These are phyloP conservation scores for Tolypocladium inflatum DNA, from an alignment of 2,329 filamentous ascomycete genomes.

Conservation along the genomic window DNA sequence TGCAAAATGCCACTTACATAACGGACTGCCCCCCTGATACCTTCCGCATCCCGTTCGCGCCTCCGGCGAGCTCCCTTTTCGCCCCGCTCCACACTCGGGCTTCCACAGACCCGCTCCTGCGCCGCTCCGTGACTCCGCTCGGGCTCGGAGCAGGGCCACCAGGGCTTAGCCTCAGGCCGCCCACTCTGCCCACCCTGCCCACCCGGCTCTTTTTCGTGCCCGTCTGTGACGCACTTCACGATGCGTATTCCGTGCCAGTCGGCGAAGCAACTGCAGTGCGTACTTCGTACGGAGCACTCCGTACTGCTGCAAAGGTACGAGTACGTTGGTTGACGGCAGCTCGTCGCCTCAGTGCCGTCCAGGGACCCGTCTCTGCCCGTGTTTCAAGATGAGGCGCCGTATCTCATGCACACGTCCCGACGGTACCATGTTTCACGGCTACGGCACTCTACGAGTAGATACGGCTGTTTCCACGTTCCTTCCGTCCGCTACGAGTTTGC, in stretches of 20 bases:
- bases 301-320: neutral
- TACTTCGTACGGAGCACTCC: neutral
- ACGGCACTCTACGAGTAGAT: neutral
- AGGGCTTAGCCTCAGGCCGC: neutral
- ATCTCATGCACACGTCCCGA: neutral
- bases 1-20: neutral
- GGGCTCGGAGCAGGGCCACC: constrained; percentile 4
- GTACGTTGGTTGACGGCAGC: neutral
- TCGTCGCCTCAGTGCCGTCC: neutral
- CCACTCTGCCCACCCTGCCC: neutral
- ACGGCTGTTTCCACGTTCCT: neutral
- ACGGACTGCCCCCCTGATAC: neutral
- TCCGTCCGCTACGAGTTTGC: neutral
- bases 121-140: constrained; percentile 9
- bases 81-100: constrained; percentile 3
- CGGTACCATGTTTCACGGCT: neutral
- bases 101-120: constrained; percentile 3
- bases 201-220: constrained; percentile 17
- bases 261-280: neutral
- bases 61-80: neutral
- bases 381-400: neutral
- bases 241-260: neutral
- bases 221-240: neutral
- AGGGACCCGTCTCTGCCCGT: constrained; percentile 1
- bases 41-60: constrained; percentile 1